Evolutionary conservation across 2,329 filamentous ascomycete genomes (phyloP).

Genomic region (Reticulascus tulasneorum): DNA sequence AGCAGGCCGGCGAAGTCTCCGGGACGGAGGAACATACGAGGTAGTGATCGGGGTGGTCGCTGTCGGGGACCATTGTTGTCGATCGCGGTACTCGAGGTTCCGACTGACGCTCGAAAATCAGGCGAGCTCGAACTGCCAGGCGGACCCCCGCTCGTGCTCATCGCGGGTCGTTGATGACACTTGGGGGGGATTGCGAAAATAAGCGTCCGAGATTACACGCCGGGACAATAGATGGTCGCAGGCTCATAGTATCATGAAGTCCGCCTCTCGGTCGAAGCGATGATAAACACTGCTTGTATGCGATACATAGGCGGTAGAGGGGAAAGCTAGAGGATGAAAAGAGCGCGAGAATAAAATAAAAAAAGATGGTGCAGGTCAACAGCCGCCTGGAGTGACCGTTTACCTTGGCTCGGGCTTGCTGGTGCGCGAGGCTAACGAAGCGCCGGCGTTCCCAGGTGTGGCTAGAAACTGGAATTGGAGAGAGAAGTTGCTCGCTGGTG

Average conservation of each 20-base stretch:
- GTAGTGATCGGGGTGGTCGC: slow-evolving; percentile 20
- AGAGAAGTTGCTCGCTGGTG: no score
- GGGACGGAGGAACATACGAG: slow-evolving; percentile 25
- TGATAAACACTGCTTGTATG: no score
- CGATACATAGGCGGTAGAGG: no score
- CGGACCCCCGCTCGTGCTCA: slow-evolving; percentile 12
- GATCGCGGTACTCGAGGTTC: slow-evolving; percentile 14
- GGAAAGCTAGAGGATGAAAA: no score
- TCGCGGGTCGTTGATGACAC: slow-evolving; percentile 8
- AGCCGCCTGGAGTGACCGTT: no score
- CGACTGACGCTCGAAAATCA: slow-evolving; percentile 13
- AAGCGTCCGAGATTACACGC: slow-evolving; percentile 9
- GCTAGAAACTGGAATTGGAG: no score
- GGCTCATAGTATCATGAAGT: slow-evolving; percentile 13
- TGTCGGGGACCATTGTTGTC: slow-evolving; percentile 11
- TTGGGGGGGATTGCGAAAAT: slow-evolving; percentile 2
- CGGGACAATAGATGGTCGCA: slow-evolving; percentile 6
- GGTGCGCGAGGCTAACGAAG: no score
- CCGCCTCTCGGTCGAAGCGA: slow-evolving; percentile 6
- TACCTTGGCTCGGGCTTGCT: no score
- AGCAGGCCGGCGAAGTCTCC: neutral
- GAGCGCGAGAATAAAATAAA: no score
- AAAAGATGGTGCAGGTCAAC: no score
- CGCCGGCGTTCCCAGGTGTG: no score
- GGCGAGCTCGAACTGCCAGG: slow-evolving; percentile 15